Evolutionary conservation across 805 yeast species (phyloP).

Genomic region (Clavispora asparagi): DNA sequence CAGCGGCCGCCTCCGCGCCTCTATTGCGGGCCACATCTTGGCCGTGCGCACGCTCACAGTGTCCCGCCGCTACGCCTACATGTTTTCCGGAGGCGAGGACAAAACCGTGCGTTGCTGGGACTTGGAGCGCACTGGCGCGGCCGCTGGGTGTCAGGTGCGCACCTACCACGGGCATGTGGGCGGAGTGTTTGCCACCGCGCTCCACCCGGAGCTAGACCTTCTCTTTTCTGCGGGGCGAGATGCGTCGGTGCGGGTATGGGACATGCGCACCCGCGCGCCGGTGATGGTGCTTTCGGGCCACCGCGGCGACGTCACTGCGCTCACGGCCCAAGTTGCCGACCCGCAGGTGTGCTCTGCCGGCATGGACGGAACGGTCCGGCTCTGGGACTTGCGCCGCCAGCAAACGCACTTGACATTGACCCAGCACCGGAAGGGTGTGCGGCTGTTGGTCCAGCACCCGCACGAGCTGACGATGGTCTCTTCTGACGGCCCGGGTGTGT

Average conservation of each 20-base stretch:
- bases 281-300: constrained; percentile 82
- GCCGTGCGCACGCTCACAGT: constrained; percentile 73
- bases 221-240: constrained; percentile 88
- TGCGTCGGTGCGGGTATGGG: constrained; percentile 87
- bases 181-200: constrained; percentile 75
- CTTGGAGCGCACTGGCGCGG: constrained; percentile 71
- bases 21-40: constrained; percentile 90
- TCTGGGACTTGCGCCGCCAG: constrained; percentile 91
- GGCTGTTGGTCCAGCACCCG: constrained; percentile 69
- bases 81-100: constrained; percentile 92
- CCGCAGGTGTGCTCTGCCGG: constrained; percentile 86
- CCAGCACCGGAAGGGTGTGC: constrained; percentile 77
- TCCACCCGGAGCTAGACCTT: constrained; percentile 85
- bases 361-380: constrained; percentile 74
- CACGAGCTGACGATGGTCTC: constrained; percentile 69
- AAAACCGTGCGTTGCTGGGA: constrained; percentile 95
- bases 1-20: constrained; percentile 58
- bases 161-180: constrained; percentile 94
- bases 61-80: constrained; percentile 74
- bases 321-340: constrained; percentile 62
- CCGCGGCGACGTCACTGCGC: constrained; percentile 64
- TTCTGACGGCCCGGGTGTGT: constrained; percentile 75
- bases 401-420: constrained; percentile 67
- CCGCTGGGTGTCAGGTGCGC: constrained; percentile 49
- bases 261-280: constrained; percentile 71